A percentile compares a stretch with the other conserved stretches of the same genome.
Evolutionary conservation across 106 monocot genomes (phyloP).

Genomic region (Cymbidium sinense): DNA sequence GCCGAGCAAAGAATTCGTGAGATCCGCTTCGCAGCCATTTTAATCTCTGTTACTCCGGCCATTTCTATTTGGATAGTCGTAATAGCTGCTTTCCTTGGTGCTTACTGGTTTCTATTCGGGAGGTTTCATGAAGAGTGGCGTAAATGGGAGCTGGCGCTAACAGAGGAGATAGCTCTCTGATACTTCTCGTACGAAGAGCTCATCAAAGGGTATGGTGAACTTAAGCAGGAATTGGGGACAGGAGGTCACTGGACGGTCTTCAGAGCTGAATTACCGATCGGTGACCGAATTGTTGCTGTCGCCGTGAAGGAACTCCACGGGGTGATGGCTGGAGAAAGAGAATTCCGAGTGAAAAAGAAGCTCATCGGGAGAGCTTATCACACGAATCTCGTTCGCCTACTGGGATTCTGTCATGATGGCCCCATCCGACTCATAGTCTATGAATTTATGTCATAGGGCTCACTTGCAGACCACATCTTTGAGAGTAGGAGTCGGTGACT

Average conservation of each 20-base stretch:
- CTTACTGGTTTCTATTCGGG: not conserved
- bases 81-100: not conserved
- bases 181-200: constrained; percentile 26
- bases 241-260: constrained; percentile 25
- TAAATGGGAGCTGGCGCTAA: not conserved
- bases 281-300: not conserved
- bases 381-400: not conserved
- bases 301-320: not conserved
- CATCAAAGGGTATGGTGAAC: constrained; percentile 3
- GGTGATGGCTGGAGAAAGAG: not conserved
- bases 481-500: too few species aligned
- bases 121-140: not conserved
- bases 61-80: not conserved
- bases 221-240: constrained; percentile 17
- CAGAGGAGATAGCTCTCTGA: not conserved
- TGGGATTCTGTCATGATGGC: constrained; percentile 2
- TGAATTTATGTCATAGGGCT: not conserved
- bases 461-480: too few species aligned
- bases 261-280: constrained; percentile 10
- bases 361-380: constrained; percentile 6
- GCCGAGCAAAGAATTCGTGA: not conserved
- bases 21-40: not conserved
- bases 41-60: not conserved
- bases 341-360: too few species aligned
- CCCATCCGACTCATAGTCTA: not conserved